Base-by-base conservation (phyloP, 495 filamentous ascomycete genomes). In the Trichocladium uniseriatum region DNA sequence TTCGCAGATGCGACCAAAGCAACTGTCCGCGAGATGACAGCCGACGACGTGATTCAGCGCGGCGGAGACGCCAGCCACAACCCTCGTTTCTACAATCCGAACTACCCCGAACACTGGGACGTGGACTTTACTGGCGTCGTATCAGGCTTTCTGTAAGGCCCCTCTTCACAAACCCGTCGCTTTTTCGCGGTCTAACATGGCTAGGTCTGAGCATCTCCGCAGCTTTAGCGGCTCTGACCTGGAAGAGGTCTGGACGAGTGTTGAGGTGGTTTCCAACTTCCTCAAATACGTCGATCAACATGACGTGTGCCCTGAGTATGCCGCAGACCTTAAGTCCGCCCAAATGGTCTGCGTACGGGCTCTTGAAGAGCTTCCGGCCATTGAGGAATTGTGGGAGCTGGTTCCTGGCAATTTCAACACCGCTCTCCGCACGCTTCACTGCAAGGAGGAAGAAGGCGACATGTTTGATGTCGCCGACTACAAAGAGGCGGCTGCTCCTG, bases 221-320 rank as follows among this genome's bases (percentile, higher is more conserved):
- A 16, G 37, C 4, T 45, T 69, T 49, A 59, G 50, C 15, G 38
- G 44, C 11, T 43, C 31, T 27, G 56, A 64, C 21, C 27, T 39
- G 19, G 34, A 15, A 1, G 24, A 38, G 10, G 51, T 56, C 40
- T 2, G 20, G 9, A 44, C 39, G 15, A 65, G 62, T 15, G 65
- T 66, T 24, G 54, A 64, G 10, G 78, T 92, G 5, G 71, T 96
- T 39, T 77, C 76, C 43, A 95, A 92, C 64, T 95, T 96, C 64
- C 77, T 94, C 49, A 89, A 88, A 54, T 98, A 95, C 56, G 73
- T 96, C 8, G 70, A 89, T 11, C 76, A 77, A 48, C 91, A 96
- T 57, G 73, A 85, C 31, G 92, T 94, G 13, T 94, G 87, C 53
- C 84, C 84, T 3, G 92, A 98, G 55, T 82, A 89, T 61, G 68